Conservation (phyloP, 2,329 filamentous ascomycete species). For the Magnaporthiopsis incrustans region DNA sequence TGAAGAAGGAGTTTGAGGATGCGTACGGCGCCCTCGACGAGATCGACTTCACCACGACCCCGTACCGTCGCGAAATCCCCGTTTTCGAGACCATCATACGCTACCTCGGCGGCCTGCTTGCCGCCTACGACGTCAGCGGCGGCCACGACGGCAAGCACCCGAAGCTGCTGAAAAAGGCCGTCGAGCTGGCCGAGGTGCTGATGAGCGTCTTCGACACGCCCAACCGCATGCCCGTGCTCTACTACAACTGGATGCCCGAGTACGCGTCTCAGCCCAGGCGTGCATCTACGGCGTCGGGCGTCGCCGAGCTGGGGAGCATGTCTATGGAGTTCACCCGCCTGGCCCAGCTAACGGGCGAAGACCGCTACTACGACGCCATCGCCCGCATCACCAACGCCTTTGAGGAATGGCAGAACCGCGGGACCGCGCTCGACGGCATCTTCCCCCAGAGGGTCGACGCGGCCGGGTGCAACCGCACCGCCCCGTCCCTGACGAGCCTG, state of each 20-base stretch:
- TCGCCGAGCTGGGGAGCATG: conserved; percentile 71
- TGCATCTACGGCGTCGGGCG: conserved; percentile 46
- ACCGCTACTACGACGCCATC: conserved; percentile 84
- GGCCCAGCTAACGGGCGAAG: conserved; percentile 72
- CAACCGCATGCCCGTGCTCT: conserved; percentile 82
- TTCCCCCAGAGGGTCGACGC: conserved; percentile 74
- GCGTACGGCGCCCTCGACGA: conserved; percentile 59
- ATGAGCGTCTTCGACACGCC: conserved; percentile 85
- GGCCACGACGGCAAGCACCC: conserved; percentile 47
- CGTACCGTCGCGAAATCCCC: conserved; percentile 60
- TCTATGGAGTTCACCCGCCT: conserved; percentile 85
- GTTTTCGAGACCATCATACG: conserved; percentile 89
- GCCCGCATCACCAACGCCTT: conserved; percentile 78
- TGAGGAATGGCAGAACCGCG: conserved; percentile 62
- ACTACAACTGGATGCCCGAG: conserved; percentile 68
- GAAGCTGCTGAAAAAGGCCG: conserved; percentile 67
- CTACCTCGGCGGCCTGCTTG: conserved; percentile 78
- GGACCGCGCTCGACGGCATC: conserved; percentile 65
- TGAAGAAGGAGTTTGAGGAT: conserved; percentile 72
- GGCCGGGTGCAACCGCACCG: conserved; percentile 64
- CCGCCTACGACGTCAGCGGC: conserved; percentile 79
- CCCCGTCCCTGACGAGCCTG: conserved; percentile 20
- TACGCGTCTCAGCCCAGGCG: conserved; percentile 55
- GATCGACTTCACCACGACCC: conserved; percentile 77
- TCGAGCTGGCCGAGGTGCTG: conserved; percentile 71